Conservation (phyloP, 2,329 filamentous ascomycete genomes). For the Lasiodiplodia sp. region DNA sequence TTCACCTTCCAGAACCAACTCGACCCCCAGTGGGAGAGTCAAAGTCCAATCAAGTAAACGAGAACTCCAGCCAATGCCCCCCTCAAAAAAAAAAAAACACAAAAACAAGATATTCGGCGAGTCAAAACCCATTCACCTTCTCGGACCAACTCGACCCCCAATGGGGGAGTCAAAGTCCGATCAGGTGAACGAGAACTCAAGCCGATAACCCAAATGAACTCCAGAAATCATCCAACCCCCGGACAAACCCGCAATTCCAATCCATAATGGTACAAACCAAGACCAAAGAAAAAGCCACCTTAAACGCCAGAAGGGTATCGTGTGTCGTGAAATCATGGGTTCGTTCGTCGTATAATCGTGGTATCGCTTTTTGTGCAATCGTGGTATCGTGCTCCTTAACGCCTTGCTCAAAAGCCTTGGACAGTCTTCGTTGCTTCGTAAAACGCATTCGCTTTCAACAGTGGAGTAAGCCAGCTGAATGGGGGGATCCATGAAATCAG, state of each 20-base stretch:
- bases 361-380: neutral
- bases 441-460: neutral
- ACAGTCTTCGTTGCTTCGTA: neutral
- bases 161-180: neutral
- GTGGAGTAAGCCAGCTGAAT: slow-evolving; percentile 10
- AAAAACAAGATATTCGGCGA: no score
- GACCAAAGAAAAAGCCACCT: no score
- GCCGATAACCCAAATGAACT: neutral
- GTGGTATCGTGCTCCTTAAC: no score
- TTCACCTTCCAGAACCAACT: neutral
- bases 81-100: neutral
- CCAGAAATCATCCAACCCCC: neutral
- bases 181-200: neutral
- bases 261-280: neutral
- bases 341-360: no score
- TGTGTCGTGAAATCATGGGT: neutral
- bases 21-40: neutral
- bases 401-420: neutral
- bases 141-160: neutral
- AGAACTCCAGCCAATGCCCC: neutral
- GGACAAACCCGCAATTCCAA: neutral
- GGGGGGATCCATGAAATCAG: slow-evolving; percentile 49
- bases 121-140: neutral
- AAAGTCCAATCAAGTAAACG: neutral
- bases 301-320: neutral